Evolutionary conservation across 2,329 filamentous ascomycete species (phyloP).

Genomic region (Rosellinia necatrix): DNA sequence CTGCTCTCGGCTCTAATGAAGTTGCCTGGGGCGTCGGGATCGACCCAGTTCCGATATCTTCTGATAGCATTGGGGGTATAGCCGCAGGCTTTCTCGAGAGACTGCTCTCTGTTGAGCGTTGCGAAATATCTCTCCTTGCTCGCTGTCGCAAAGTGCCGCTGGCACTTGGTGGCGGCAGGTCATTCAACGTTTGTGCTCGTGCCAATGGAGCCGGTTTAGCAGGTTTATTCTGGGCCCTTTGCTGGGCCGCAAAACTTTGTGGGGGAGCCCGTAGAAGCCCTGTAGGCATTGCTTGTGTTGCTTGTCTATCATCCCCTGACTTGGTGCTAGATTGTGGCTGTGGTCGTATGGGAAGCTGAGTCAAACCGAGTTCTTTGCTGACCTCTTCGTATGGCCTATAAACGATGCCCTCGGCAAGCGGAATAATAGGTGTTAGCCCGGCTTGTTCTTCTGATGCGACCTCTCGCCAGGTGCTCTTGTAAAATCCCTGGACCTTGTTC

Average conservation of each 20-base stretch:
- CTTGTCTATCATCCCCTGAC: slow-evolving; percentile 43
- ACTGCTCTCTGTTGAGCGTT: slow-evolving; percentile 34
- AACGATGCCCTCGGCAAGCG: slow-evolving; percentile 64
- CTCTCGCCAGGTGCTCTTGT: slow-evolving; percentile 66
- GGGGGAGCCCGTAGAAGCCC: slow-evolving; percentile 58
- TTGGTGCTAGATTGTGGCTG: slow-evolving; percentile 41
- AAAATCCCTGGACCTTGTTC: slow-evolving; percentile 50
- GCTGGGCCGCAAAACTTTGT: slow-evolving; percentile 70
- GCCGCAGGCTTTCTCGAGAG: slow-evolving; percentile 28
- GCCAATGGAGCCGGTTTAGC: slow-evolving; percentile 32
- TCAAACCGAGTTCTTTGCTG: slow-evolving; percentile 56
- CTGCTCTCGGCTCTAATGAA: slow-evolving; percentile 12
- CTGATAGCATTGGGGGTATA: slow-evolving; percentile 19
- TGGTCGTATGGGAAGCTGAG: slow-evolving; percentile 39
- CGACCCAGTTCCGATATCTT: slow-evolving; percentile 11
- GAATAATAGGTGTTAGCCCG: slow-evolving; percentile 66
- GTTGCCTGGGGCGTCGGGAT: slow-evolving; percentile 12
- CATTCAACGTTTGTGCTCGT: slow-evolving; percentile 42
- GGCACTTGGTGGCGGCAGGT: slow-evolving; percentile 39
- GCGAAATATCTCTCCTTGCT: slow-evolving; percentile 35
- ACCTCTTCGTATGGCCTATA: slow-evolving; percentile 69
- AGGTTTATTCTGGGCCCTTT: slow-evolving; percentile 61
- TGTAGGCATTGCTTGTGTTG: slow-evolving; percentile 44
- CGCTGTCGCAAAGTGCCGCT: slow-evolving; percentile 40
- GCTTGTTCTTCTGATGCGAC: slow-evolving; percentile 71